Conservation (phyloP, 1,284 basidiomycete genomes). For the Ganoderma meredithae region DNA sequence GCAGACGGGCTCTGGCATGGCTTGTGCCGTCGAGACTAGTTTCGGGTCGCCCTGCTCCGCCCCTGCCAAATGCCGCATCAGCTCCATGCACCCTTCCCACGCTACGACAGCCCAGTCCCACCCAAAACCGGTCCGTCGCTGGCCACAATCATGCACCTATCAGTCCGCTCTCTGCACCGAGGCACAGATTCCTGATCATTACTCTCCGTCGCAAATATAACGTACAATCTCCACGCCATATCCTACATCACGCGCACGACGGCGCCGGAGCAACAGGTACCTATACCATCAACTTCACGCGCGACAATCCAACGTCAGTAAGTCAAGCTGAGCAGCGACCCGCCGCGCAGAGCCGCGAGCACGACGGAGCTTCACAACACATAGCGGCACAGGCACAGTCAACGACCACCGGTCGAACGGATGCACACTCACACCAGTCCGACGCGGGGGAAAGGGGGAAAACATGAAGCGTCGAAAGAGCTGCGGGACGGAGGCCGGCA, state of each 20-base stretch:
- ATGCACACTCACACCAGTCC: constrained; percentile 6
- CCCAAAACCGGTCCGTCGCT: constrained; percentile 3
- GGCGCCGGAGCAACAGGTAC: background rate
- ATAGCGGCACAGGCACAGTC: constrained; percentile 9
- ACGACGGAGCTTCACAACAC: constrained; percentile 6
- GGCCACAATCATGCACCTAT: constrained; percentile 6
- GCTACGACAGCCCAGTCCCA: background rate
- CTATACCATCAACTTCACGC: constrained; percentile 13
- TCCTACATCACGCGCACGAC: constrained; percentile 23
- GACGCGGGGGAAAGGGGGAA: background rate
- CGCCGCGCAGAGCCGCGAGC: background rate
- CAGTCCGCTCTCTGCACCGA: background rate
- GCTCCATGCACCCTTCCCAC: constrained; percentile 23
- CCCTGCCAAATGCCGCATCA: background rate
- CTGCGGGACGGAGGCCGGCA: background rate
- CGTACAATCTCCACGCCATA: constrained; percentile 26
- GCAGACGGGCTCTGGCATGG: constrained; percentile 13
- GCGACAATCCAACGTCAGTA: constrained; percentile 24
- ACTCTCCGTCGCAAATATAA: constrained; percentile 27
- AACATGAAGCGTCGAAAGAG: constrained; percentile 4
- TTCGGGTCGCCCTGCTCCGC: constrained; percentile 9
- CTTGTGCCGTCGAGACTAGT: constrained; percentile 13
- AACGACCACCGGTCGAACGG: constrained; percentile 8
- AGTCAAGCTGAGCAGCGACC: constrained; percentile 1
- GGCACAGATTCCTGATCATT: constrained; percentile 18